A percentile compares a stretch with the other conserved stretches of the same genome.
phyloP scores from a whole-genome alignment of 352 stramenopile genomes.

The Globisporangium rhizosaccharum region DNA sequence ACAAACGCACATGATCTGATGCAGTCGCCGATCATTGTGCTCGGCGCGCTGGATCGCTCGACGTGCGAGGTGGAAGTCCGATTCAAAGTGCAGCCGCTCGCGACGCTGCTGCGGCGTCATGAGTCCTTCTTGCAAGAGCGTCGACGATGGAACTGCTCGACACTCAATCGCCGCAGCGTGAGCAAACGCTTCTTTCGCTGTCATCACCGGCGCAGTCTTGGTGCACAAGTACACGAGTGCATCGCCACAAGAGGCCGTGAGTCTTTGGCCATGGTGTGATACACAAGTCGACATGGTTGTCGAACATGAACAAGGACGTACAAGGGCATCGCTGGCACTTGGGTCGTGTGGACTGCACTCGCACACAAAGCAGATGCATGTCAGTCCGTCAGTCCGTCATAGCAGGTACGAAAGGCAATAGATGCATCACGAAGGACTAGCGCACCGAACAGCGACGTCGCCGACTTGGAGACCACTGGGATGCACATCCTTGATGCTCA shows the following conservation, averaged over 20 bases:
- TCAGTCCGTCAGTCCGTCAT: neutral
- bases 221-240: neutral
- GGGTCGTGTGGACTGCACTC: conserved; percentile 6
- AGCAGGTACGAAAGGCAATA: neutral
- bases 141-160: conserved; percentile 30
- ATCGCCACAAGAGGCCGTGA: neutral
- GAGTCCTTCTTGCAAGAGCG: conserved; percentile 64
- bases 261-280: too few relatives aligned
- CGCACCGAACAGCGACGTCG: conserved; percentile 12
- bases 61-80: conserved; percentile 43
- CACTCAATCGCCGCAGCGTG: conserved; percentile 44
- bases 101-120: conserved; percentile 67
- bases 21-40: conserved; percentile 53
- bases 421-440: neutral
- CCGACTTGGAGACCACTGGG: conserved; percentile 16
- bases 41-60: conserved; percentile 47
- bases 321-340: conserved; percentile 1
- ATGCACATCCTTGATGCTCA: conserved; percentile 16
- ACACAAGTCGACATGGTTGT: too few relatives aligned
- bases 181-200: conserved; percentile 39
- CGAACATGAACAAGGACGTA: conserved; percentile 4
- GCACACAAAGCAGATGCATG: neutral
- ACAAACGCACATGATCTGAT: conserved; percentile 63
- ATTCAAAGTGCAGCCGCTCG: conserved; percentile 63
- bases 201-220: conserved; percentile 39